Percentiles rank a stretch among this genome's conserved stretches.
phyloP scores from a whole-genome alignment of 371 early-diverging fungal species.

The Circinella minor region DNA sequence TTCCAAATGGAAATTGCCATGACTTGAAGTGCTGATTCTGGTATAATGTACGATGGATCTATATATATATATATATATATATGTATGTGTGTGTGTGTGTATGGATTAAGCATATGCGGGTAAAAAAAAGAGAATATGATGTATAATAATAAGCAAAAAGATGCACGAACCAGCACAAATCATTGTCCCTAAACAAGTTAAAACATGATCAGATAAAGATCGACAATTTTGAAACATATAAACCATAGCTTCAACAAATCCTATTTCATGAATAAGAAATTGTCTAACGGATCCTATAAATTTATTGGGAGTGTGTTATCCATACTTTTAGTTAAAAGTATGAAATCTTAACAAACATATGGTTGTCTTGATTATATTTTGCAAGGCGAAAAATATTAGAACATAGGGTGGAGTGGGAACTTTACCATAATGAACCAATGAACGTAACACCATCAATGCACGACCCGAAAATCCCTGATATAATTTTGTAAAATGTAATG shows the following conservation, averaged over 20 bases:
- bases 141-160: not conserved
- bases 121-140: not conserved
- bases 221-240: conserved; percentile 40
- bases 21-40: conserved; percentile 27
- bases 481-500: conserved; percentile 24
- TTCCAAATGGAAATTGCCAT: conserved; percentile 39
- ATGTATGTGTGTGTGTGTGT: not conserved
- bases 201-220: conserved; percentile 31
- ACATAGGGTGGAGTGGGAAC: too few species aligned
- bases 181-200: conserved; percentile 43
- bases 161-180: conserved; percentile 27
- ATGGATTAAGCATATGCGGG: not conserved
- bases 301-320: too few species aligned
- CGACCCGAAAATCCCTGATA: conserved; percentile 40
- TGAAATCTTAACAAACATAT: too few species aligned
- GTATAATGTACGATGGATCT: conserved; percentile 28
- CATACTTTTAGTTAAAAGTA: too few species aligned
- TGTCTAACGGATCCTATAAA: conserved; percentile 31
- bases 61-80: too few species aligned
- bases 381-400: not conserved
- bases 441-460: conserved; percentile 35
- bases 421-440: conserved; percentile 38
- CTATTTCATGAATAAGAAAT: conserved; percentile 37
- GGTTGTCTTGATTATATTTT: too few species aligned
- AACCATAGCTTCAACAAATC: conserved; percentile 39